Conservation (phyloP, 2,329 filamentous ascomycete genomes). For the Trichoderma lentiforme region DNA sequence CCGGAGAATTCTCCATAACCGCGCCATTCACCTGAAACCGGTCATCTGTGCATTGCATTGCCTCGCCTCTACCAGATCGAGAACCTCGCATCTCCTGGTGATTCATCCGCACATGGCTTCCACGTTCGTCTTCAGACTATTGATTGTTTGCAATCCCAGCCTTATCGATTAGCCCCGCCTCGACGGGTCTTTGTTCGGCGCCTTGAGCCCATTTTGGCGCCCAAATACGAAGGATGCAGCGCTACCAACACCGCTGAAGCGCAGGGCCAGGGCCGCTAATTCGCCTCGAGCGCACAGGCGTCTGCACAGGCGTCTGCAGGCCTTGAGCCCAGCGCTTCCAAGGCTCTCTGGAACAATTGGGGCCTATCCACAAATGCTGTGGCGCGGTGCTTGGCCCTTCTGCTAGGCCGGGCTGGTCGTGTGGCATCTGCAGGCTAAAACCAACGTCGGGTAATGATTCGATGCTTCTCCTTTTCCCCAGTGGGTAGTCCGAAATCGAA, state of each 20-base stretch:
- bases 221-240: background rate
- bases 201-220: background rate
- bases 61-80: background rate
- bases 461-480: conserved; percentile 13
- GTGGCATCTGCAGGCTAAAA: conserved; percentile 11
- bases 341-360: background rate
- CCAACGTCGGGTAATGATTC: conserved; percentile 15
- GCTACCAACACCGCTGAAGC: background rate
- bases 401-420: background rate
- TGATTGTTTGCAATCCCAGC: background rate
- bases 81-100: background rate
- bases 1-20: background rate
- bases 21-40: background rate
- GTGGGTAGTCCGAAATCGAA: conserved; percentile 10
- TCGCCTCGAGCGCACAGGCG: conserved; percentile 2
- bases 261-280: background rate
- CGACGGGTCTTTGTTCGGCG: background rate
- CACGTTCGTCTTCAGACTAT: background rate
- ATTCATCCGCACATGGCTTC: conserved; percentile 9
- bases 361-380: conserved; percentile 5
- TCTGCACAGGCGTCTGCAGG: conserved; percentile 1
- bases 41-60: background rate
- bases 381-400: conserved; percentile 5
- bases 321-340: background rate
- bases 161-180: conserved; percentile 15